Base-by-base conservation (phyloP, 345 rosid genomes). In the Populus pruinosa region DNA sequence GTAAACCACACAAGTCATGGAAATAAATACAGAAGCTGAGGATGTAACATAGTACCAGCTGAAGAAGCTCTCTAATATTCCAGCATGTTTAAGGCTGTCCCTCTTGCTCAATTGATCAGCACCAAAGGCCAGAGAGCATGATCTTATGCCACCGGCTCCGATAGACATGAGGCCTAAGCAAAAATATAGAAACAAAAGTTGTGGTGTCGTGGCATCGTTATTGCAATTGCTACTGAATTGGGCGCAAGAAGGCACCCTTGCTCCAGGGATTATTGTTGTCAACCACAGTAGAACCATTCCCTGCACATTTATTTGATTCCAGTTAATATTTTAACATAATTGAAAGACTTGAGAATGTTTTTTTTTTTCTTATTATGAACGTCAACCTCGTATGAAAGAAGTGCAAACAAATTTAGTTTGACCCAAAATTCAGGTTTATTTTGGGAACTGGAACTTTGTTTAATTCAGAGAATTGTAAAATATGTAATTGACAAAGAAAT, bases 91-190 rank as follows among this genome's bases (percentile, higher is more conserved):
- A 7, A 88, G 89, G 35, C 85, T 47, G 70, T 83, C 88, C 80
- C 76, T 85, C 75, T 84, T 85, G 79, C 84, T 86, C 81, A 90
- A 79, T 72, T 90, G 91, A 59, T 90, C 89, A 61, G 92, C 92
- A 66, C 92, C 94, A 85, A 89, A 90, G 43, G 94, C 94, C 72
- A 90, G 61, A 12, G 92, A 89, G 76, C 89, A 87, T 2, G 94
- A 91, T 76, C 90, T 86, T 69, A 90, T 80, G 56, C 92, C 94
- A 12, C 94, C 94, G 36, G 90, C 87, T 31, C 94, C 94, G 27
- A 84, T 83, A 13, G 94, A 81, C 53, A 91, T 88, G 53, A 89
- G 85, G 23, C 84, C 87, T 38, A 90, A 81, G 6, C 88, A 86
- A 27, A 83, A 76, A 64, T 83, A 67, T 72, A 91, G 67, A n/a